These are phyloP conservation scores for Xylariaceae sp. DNA, from an alignment of 2,329 filamentous ascomycete genomes.

Conservation along the genomic window DNA sequence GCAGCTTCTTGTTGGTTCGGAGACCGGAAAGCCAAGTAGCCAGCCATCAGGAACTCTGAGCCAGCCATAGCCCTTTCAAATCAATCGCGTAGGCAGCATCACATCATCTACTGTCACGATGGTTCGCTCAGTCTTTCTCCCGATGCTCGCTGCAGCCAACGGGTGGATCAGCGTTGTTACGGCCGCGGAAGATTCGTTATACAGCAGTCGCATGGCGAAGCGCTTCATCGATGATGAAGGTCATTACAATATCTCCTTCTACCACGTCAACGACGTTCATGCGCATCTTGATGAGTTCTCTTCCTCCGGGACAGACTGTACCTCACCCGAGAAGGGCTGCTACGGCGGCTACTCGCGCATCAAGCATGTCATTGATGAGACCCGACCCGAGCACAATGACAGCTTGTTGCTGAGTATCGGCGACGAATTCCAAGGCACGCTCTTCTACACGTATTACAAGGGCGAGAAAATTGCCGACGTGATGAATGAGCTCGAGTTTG, in stretches of 20 bases:
- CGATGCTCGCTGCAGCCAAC: conserved; percentile 11
- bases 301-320: conserved; percentile 59
- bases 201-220: conserved; percentile 46
- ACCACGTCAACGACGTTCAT: conserved; percentile 68
- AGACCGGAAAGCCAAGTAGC: too few species aligned
- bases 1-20: too few species aligned
- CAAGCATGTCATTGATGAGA: conserved; percentile 55
- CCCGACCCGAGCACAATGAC: conserved; percentile 54
- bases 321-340: conserved; percentile 51
- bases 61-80: too few species aligned
- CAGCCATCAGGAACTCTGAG: too few species aligned
- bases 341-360: conserved; percentile 63
- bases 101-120: conserved; percentile 9
- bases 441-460: conserved; percentile 64
- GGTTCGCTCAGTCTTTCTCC: conserved; percentile 11
- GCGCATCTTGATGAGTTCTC: conserved; percentile 62
- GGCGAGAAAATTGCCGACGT: conserved; percentile 66
- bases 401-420: conserved; percentile 62
- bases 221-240: conserved; percentile 46
- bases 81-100: too few species aligned
- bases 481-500: conserved; percentile 61
- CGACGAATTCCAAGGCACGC: conserved; percentile 67
- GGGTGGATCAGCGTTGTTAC: conserved; percentile 8
- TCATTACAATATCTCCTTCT: conserved; percentile 59
- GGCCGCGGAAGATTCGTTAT: conserved; percentile 42